A percentile compares a stretch with the other conserved stretches of the same genome.
Evolutionary conservation across 2,329 filamentous ascomycete genomes (phyloP).

Genomic region (Alternaria brassicicola): DNA sequence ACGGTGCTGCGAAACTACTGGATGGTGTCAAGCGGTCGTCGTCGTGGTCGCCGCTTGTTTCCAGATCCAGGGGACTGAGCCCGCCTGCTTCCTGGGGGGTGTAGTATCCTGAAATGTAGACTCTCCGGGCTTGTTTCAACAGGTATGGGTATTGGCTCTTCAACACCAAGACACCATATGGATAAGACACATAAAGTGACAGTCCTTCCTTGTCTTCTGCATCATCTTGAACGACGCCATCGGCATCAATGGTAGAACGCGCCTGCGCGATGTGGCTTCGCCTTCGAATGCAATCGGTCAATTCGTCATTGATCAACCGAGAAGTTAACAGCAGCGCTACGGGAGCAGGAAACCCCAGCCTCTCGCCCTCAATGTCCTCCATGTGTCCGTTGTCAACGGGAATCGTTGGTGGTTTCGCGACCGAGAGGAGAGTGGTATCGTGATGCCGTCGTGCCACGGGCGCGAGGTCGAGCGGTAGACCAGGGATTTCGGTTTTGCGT

Average conservation of each 20-base stretch:
- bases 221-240: background rate
- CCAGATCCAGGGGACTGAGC: background rate
- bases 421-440: constrained; percentile 42
- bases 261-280: constrained; percentile 22
- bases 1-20: constrained; percentile 20
- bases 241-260: constrained; percentile 5
- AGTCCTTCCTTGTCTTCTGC: constrained; percentile 33
- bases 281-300: constrained; percentile 40
- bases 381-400: constrained; percentile 18
- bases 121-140: constrained; percentile 47
- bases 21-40: constrained; percentile 22
- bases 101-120: constrained; percentile 52
- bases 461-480: constrained; percentile 47
- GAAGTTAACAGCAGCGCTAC: constrained; percentile 39
- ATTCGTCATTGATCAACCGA: constrained; percentile 44
- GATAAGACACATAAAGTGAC: constrained; percentile 51
- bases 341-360: constrained; percentile 28
- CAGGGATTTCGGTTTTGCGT: constrained; percentile 38
- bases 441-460: constrained; percentile 42
- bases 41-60: constrained; percentile 17
- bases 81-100: constrained; percentile 12
- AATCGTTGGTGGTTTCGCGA: constrained; percentile 33
- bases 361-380: constrained; percentile 11
- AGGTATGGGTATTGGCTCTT: constrained; percentile 49
- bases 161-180: constrained; percentile 50